phyloP scores from a whole-genome alignment of 1,284 basidiomycete genomes.

The Coniferiporia sulphurascens region DNA sequence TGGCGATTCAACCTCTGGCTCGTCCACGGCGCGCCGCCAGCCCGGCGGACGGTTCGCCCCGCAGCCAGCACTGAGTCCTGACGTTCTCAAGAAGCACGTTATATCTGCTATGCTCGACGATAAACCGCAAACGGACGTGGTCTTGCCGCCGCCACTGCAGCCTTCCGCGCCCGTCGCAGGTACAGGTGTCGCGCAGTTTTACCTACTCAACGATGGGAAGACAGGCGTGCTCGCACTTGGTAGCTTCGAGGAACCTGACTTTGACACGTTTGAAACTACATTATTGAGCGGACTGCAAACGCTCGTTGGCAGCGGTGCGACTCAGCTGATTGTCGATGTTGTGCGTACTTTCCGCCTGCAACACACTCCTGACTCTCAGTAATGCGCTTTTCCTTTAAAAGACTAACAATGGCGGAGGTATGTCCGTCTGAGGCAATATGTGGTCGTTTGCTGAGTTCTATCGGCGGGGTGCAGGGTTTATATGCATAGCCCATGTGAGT shows the following conservation, averaged over 20 bases:
- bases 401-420: constrained; percentile 58
- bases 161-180: constrained; percentile 40
- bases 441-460: not conserved
- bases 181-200: constrained; percentile 51
- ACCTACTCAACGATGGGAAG: constrained; percentile 46
- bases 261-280: constrained; percentile 38
- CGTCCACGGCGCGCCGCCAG: constrained; percentile 14
- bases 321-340: constrained; percentile 53
- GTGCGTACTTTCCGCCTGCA: constrained; percentile 28
- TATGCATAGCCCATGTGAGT: constrained; percentile 55
- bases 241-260: constrained; percentile 47
- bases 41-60: constrained; percentile 41
- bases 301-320: constrained; percentile 46
- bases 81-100: constrained; percentile 35
- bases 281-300: constrained; percentile 45
- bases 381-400: constrained; percentile 21
- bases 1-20: constrained; percentile 7
- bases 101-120: constrained; percentile 49
- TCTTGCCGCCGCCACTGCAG: constrained; percentile 43
- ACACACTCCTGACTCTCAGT: not conserved
- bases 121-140: constrained; percentile 41
- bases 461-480: constrained; percentile 35
- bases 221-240: constrained; percentile 57
- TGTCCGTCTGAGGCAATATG: constrained; percentile 2
- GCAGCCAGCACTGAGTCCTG: constrained; percentile 35